Evolutionary conservation across 176 grass and related monocot genomes (phyloP).

Genomic region (Eragrostis curvula): DNA sequence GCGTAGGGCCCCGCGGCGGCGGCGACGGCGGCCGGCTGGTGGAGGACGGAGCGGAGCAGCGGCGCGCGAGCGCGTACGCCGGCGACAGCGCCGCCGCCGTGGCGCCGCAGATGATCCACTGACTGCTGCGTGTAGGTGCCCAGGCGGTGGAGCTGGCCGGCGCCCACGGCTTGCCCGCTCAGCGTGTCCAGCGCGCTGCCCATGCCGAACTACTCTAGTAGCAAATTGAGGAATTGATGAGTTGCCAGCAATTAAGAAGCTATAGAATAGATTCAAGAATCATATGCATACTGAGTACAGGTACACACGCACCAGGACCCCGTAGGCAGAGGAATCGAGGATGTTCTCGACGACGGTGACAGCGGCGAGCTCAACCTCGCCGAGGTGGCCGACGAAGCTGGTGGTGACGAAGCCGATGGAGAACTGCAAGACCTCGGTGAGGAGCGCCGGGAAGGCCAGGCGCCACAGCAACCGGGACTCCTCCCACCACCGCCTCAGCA

Average conservation of each 20-base stretch:
- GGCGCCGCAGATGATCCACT: slow-evolving; percentile 54
- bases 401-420: slow-evolving; percentile 65
- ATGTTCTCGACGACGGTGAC: slow-evolving; percentile 62
- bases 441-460: slow-evolving; percentile 61
- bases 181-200: slow-evolving; percentile 68
- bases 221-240: too few relatives aligned
- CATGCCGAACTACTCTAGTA: slow-evolving; percentile 53
- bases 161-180: slow-evolving; percentile 65
- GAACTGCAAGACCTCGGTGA: slow-evolving; percentile 70
- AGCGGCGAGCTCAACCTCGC: slow-evolving; percentile 62
- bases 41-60: slow-evolving; percentile 36
- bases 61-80: slow-evolving; percentile 47
- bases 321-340: slow-evolving; percentile 59
- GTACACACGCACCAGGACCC: slow-evolving; percentile 40
- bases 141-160: slow-evolving; percentile 41
- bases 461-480: slow-evolving; percentile 66
- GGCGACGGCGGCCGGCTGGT: slow-evolving; percentile 38
- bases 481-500: slow-evolving; percentile 25
- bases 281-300: too few relatives aligned
- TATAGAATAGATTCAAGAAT: background rate
- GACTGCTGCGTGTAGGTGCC: slow-evolving; percentile 63
- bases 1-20: slow-evolving; percentile 45
- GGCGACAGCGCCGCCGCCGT: slow-evolving; percentile 46
- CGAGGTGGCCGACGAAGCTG: slow-evolving; percentile 70
- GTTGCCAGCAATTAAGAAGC: too few relatives aligned